phyloP scores from a whole-genome alignment of 768 basidiomycete genomes.

The Panaeolus papilionaceus region DNA sequence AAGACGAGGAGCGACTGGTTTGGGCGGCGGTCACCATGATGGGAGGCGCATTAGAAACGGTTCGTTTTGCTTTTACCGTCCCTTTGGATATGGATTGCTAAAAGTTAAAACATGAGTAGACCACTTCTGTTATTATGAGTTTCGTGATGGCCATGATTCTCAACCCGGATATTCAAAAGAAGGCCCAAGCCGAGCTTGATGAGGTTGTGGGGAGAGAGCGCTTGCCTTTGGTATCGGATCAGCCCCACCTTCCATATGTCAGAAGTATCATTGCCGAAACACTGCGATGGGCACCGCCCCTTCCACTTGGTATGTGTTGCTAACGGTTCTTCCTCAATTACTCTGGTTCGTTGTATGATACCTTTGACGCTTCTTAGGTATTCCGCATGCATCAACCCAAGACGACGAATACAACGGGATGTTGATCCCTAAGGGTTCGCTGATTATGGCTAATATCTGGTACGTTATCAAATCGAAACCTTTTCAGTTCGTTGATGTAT shows the following conservation, averaged over 20 bases:
- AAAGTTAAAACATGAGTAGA: slow-evolving; percentile 32
- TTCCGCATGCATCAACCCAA: slow-evolving; percentile 29
- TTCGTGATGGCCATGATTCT: slow-evolving; percentile 57
- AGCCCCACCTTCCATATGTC: slow-evolving; percentile 53
- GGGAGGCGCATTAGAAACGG: slow-evolving; percentile 12
- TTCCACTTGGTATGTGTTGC: slow-evolving; percentile 41
- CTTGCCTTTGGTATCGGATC: slow-evolving; percentile 47
- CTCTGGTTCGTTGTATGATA: not conserved
- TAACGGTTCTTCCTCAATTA: not conserved
- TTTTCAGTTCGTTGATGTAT: not conserved
- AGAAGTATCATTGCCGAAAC: slow-evolving; percentile 51
- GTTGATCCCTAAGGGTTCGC: slow-evolving; percentile 46
- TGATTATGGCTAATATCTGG: slow-evolving; percentile 58
- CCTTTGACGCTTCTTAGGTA: slow-evolving; percentile 18
- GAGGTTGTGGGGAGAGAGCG: slow-evolving; percentile 43
- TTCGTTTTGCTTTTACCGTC: not conserved
- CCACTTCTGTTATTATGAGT: slow-evolving; percentile 46
- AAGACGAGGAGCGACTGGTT: slow-evolving; percentile 19
- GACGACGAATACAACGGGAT: slow-evolving; percentile 32
- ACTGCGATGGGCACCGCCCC: slow-evolving; percentile 51
- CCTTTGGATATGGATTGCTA: not conserved
- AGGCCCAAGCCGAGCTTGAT: slow-evolving; percentile 60
- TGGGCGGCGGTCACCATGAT: slow-evolving; percentile 13
- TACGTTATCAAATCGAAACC: slow-evolving; percentile 24
- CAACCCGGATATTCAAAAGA: slow-evolving; percentile 48